phyloP scores from a whole-genome alignment of 305 asterid species.

The Rubia peregrina region DNA sequence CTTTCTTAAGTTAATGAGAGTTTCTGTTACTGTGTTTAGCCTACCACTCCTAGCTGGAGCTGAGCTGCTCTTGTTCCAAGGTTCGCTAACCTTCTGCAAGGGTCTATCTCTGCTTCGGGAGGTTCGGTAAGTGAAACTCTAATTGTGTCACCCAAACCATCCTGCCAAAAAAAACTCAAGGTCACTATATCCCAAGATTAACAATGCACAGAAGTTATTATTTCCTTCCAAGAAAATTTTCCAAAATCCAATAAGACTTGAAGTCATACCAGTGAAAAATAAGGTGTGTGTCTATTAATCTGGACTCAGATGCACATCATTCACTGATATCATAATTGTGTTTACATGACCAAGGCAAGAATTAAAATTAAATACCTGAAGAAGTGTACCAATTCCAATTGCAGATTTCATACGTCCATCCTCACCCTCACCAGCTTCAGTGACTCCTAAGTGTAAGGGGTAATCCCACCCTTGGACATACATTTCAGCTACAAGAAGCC shows the following conservation, averaged over 20 bases:
- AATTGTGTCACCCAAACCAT: constrained; percentile 97
- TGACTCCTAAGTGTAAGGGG: constrained; percentile 95
- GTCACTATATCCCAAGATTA: constrained; percentile 8
- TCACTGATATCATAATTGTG: constrained; percentile 10
- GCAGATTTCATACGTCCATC: constrained; percentile 99
- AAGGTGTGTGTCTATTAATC: background rate
- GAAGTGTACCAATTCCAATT: constrained; percentile 93
- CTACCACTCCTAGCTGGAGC: constrained; percentile 99
- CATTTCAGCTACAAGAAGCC: constrained; percentile 99
- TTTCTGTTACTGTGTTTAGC: constrained; percentile 13
- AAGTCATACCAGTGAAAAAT: background rate
- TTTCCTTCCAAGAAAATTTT: background rate
- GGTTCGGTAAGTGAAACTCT: constrained; percentile 96
- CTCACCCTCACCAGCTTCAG: constrained; percentile 99
- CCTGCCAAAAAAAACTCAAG: constrained; percentile 37
- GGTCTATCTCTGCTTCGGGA: constrained; percentile 96
- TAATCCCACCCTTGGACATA: constrained; percentile 98
- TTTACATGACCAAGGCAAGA: background rate
- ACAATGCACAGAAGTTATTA: background rate
- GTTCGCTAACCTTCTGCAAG: constrained; percentile 93
- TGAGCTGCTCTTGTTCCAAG: constrained; percentile 87
- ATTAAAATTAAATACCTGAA: constrained; percentile 37
- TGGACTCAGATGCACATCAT: background rate
- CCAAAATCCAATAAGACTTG: background rate
- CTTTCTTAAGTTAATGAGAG: constrained; percentile 15